phyloP scores from a whole-genome alignment of 495 filamentous ascomycete genomes.

The Aspergillus indologenus region DNA sequence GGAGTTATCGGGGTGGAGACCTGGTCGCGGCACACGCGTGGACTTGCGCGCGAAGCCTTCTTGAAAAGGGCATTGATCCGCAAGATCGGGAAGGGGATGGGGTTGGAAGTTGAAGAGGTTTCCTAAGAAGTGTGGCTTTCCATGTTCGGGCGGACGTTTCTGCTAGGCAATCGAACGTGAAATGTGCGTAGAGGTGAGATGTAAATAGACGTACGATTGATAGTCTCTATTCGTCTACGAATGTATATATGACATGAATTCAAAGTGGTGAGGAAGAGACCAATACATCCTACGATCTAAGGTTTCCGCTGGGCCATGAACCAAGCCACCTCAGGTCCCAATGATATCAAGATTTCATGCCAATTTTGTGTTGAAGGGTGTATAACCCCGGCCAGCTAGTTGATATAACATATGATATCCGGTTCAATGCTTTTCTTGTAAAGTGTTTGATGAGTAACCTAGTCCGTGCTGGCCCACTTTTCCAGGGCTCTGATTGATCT shows the following conservation, averaged over 20 bases:
- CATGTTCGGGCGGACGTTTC: not conserved
- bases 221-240: not conserved
- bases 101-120: slow-evolving; percentile 39
- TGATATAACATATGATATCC: too few species aligned
- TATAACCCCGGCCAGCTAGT: too few species aligned
- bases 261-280: not conserved
- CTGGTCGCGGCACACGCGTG: slow-evolving; percentile 80
- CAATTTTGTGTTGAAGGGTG: too few species aligned
- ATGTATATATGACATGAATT: not conserved
- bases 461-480: too few species aligned
- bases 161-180: not conserved
- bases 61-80: slow-evolving; percentile 82
- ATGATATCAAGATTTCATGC: too few species aligned
- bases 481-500: not conserved
- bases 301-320: too few species aligned
- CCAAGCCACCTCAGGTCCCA: too few species aligned
- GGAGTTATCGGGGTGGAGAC: slow-evolving; percentile 76
- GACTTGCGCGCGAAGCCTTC: slow-evolving; percentile 83
- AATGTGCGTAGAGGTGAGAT: not conserved
- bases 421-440: too few species aligned
- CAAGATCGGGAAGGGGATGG: slow-evolving; percentile 88
- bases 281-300: too few species aligned
- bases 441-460: too few species aligned
- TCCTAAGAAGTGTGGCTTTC: not conserved
- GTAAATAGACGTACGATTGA: not conserved